Evolutionary conservation across 345 rosid species (phyloP).

Genomic region (Eucalyptus curtisii): DNA sequence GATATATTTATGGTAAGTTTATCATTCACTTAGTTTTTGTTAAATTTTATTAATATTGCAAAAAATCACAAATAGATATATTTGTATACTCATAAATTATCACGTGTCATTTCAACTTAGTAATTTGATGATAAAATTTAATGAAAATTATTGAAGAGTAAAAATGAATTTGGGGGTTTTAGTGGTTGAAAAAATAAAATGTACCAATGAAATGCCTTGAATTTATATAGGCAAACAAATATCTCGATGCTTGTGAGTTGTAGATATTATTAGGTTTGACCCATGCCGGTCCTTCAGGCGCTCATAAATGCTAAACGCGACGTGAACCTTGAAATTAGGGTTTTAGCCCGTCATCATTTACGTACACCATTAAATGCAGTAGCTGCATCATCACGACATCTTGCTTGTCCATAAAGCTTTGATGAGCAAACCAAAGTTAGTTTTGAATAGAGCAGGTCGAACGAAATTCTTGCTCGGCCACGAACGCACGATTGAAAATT

Average conservation of each 20-base stretch:
- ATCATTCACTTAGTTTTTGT: rapidly evolving
- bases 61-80: no score
- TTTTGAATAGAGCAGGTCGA: neutral
- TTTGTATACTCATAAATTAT: rapidly evolving
- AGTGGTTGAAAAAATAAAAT: no score
- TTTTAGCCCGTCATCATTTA: neutral
- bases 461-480: neutral
- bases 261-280: neutral
- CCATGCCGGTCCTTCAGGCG: neutral
- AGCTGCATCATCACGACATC: neutral
- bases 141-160: rapidly evolving
- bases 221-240: neutral
- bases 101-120: rapidly evolving
- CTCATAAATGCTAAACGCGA: neutral
- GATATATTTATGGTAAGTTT: rapidly evolving
- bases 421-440: neutral
- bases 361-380: neutral
- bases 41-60: no score
- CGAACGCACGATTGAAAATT: neutral
- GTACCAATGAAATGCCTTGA: neutral
- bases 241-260: neutral
- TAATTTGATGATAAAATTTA: no score
- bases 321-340: neutral
- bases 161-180: no score
- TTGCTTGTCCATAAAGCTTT: neutral